phyloP scores from a whole-genome alignment of 2,329 filamentous ascomycete genomes.

The Phaeoacremonium minimum region DNA sequence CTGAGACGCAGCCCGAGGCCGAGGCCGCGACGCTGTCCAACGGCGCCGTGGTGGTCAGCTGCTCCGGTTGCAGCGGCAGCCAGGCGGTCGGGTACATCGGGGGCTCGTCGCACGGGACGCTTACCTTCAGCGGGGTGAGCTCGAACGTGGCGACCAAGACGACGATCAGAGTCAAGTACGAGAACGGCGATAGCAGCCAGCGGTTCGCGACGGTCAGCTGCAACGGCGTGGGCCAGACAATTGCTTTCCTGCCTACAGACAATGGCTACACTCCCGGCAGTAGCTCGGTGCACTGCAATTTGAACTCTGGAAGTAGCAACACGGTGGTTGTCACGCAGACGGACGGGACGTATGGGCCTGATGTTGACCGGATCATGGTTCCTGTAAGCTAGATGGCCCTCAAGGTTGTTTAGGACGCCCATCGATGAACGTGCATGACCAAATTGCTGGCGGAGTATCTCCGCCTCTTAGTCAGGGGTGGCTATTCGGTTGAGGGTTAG shows the following conservation, averaged over 20 bases:
- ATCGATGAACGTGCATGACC: no score
- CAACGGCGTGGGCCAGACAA: conserved; percentile 40
- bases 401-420: no score
- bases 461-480: no score
- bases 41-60: conserved; percentile 41
- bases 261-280: conserved; percentile 32
- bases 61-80: conserved; percentile 46
- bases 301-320: conserved; percentile 42
- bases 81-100: conserved; percentile 52
- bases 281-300: conserved; percentile 40
- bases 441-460: no score
- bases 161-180: conserved; percentile 52
- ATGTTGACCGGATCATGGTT: conserved; percentile 51
- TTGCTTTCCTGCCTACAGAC: conserved; percentile 51
- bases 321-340: conserved; percentile 39
- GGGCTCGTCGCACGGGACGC: conserved; percentile 35
- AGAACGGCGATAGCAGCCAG: conserved; percentile 49
- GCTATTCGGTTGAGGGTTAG: no score
- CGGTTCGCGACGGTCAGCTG: conserved; percentile 51
- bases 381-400: no score
- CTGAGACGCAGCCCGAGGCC: conserved; percentile 45
- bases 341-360: conserved; percentile 37
- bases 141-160: conserved; percentile 36
- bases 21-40: conserved; percentile 40
- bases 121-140: conserved; percentile 41